Evolutionary conservation across 1,284 basidiomycete genomes (phyloP).

Genomic region (Fomitiporia mediterranea): DNA sequence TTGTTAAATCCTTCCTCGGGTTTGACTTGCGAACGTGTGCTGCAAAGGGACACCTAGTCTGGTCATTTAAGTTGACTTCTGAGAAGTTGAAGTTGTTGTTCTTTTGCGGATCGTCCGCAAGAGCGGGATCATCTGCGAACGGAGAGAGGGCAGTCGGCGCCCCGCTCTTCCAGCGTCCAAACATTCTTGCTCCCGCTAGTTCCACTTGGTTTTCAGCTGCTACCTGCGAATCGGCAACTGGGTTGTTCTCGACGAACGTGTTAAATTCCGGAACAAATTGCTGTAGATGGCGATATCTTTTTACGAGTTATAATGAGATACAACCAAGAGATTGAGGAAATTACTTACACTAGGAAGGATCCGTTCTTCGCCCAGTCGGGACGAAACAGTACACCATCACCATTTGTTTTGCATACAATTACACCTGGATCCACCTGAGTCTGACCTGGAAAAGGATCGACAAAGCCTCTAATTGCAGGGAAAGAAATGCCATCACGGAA

Average conservation of each 20-base stretch:
- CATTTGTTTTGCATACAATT: slow-evolving; percentile 37
- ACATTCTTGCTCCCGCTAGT: slow-evolving; percentile 46
- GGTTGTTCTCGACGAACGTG: slow-evolving; percentile 41
- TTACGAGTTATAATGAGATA: too few species aligned
- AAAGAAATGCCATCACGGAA: slow-evolving; percentile 44
- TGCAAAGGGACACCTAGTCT: slow-evolving; percentile 48
- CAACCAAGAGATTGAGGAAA: slow-evolving; percentile 7
- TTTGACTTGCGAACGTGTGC: slow-evolving; percentile 52
- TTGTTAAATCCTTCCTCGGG: slow-evolving; percentile 44
- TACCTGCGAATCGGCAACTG: slow-evolving; percentile 30
- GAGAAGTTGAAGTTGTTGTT: slow-evolving; percentile 44
- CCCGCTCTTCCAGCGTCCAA: slow-evolving; percentile 61
- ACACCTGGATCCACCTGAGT: slow-evolving; percentile 33
- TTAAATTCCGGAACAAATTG: slow-evolving; percentile 54
- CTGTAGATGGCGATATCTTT: slow-evolving; percentile 45
- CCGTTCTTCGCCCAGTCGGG: slow-evolving; percentile 49
- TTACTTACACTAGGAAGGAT: slow-evolving; percentile 40
- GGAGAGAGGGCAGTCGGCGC: slow-evolving; percentile 43
- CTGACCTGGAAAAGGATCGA: slow-evolving; percentile 35
- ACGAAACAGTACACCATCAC: slow-evolving; percentile 31
- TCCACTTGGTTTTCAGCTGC: slow-evolving; percentile 41
- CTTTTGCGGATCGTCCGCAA: slow-evolving; percentile 35
- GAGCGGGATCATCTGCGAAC: slow-evolving; percentile 35
- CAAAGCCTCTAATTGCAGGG: slow-evolving; percentile 38
- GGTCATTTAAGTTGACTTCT: slow-evolving; percentile 30